Evolutionary conservation across 345 rosid species (phyloP), one percentile per base, ranked within the genome.

Genomic region (Moricandia arvensis): DNA sequence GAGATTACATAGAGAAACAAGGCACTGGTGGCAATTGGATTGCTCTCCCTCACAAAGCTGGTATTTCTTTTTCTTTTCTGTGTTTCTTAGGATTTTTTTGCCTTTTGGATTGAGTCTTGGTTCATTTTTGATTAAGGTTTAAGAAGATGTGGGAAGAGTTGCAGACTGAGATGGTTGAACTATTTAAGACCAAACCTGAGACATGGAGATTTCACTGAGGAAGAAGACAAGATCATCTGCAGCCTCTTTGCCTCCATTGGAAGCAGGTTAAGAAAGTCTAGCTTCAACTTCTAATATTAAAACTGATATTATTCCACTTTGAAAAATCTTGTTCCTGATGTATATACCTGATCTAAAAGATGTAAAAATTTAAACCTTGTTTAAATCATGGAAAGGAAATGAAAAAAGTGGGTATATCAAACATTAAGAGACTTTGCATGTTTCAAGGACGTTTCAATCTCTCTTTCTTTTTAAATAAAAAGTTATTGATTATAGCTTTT

Each of bases 91-190:
- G 31, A 29, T 29, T 29, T 38, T 27, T 27, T 29, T 29, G 3
- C 1, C 31, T 29, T 29, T 29, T 3, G 1, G 31, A 29, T 0
- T 35, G 24, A 63, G 60, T 66, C 8, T 59, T 63, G 21, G 13
- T 33, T 30, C 3, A 12, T 57, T 59, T 59, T 47, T 63, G 35
- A 18, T 5, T 33, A 15, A 77, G 98, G 98, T 41, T 83, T 90
- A 8, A 89, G 72, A 69, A 84, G 98, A 83, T 93, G 98, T 76
- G 94, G 98, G 72, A 92, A 92, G 81, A 92, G 97, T 69, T 92
- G 97, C 84, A 82, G 97, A 67, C 71, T 92, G 70, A 85, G 98
- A 79, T 93, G 98, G 98, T 86, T 93, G 9, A 93, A 93, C 81
- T 93, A 93, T 74, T 85, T 93, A 41, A 79, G 96, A 77, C 98